A percentile compares a stretch with the other conserved stretches of the same genome.
Conservation (phyloP, 2,329 filamentous ascomycete species). For the Aureobasidium uvarum region DNA sequence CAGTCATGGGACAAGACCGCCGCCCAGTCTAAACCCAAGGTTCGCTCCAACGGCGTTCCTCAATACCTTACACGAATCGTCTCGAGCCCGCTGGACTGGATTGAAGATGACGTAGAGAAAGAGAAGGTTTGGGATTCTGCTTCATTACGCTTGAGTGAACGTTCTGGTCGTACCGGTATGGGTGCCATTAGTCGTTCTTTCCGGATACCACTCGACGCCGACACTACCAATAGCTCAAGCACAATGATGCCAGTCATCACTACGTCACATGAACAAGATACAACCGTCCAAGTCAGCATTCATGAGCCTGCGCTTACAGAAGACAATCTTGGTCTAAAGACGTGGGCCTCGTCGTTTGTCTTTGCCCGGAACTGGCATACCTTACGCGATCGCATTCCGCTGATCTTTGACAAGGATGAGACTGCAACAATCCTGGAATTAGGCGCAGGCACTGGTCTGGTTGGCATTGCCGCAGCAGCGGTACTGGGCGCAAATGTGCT, state of each 20-base stretch:
- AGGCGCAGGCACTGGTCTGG: constrained; percentile 86
- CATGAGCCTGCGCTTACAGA: constrained; percentile 84
- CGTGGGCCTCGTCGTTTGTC: constrained; percentile 88
- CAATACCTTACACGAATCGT: constrained; percentile 69
- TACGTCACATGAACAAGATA: constrained; percentile 28
- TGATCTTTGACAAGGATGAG: constrained; percentile 25
- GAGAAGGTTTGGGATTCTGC: constrained; percentile 76
- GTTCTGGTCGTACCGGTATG: constrained; percentile 75
- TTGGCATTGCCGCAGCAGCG: constrained; percentile 79
- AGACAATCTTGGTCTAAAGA: constrained; percentile 88
- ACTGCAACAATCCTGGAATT: constrained; percentile 63
- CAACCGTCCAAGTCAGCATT: constrained; percentile 63
- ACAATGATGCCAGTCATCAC: constrained; percentile 26
- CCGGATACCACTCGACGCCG: constrained; percentile 45
- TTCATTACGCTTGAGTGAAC: constrained; percentile 75
- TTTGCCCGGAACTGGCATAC: constrained; percentile 67
- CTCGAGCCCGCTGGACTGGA: constrained; percentile 65
- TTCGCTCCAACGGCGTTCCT: constrained; percentile 53
- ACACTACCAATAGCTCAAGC: constrained; percentile 10
- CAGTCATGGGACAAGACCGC: constrained; percentile 60
- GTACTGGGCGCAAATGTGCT: constrained; percentile 65
- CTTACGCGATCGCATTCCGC: constrained; percentile 33
- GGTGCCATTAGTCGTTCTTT: constrained; percentile 62
- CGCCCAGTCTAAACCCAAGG: constrained; percentile 41
- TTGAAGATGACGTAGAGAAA: constrained; percentile 62